A percentile compares a stretch with the other conserved stretches of the same genome.
phyloP scores from a whole-genome alignment of 371 early-diverging fungal genomes.

The Apophysomyces variabilis region DNA sequence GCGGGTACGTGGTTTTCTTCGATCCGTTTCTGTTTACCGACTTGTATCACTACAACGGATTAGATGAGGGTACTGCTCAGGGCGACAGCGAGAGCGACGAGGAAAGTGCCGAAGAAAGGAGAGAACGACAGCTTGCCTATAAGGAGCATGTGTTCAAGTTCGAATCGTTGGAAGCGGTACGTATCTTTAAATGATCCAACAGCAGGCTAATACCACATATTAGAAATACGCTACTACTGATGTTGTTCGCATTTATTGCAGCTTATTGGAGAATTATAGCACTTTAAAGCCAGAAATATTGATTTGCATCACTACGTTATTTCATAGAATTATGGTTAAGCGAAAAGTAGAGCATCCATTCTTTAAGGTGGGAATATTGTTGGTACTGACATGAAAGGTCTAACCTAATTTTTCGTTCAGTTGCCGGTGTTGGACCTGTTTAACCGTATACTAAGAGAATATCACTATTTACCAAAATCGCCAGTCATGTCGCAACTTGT shows the following conservation, averaged over 20 bases:
- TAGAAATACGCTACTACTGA: conserved; percentile 59
- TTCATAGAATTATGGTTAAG: conserved; percentile 75
- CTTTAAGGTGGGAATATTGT: conserved; percentile 49
- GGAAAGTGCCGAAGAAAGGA: conserved; percentile 29
- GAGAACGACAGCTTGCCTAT: conserved; percentile 32
- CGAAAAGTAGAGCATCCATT: conserved; percentile 58
- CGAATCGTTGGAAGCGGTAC: conserved; percentile 63
- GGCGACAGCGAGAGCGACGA: conserved; percentile 30
- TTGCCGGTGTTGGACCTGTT: conserved; percentile 67
- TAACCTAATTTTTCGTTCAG: conserved; percentile 18
- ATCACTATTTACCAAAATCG: conserved; percentile 29
- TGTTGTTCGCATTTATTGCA: conserved; percentile 59
- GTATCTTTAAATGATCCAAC: conserved; percentile 2
- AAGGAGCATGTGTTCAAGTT: conserved; percentile 62
- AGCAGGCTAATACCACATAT: not conserved
- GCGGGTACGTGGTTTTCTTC: not conserved
- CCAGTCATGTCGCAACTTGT: conserved; percentile 48
- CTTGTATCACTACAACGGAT: not conserved
- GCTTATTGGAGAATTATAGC: conserved; percentile 53
- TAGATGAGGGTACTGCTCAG: conserved; percentile 28
- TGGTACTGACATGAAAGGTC: not conserved
- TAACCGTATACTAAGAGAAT: conserved; percentile 55
- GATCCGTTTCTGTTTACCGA: too few species aligned
- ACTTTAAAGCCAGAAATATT: conserved; percentile 53
- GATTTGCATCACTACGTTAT: conserved; percentile 59